Evolutionary conservation across 371 early-diverging fungal genomes (phyloP).

Genomic region (Rhizomucor miehei): DNA sequence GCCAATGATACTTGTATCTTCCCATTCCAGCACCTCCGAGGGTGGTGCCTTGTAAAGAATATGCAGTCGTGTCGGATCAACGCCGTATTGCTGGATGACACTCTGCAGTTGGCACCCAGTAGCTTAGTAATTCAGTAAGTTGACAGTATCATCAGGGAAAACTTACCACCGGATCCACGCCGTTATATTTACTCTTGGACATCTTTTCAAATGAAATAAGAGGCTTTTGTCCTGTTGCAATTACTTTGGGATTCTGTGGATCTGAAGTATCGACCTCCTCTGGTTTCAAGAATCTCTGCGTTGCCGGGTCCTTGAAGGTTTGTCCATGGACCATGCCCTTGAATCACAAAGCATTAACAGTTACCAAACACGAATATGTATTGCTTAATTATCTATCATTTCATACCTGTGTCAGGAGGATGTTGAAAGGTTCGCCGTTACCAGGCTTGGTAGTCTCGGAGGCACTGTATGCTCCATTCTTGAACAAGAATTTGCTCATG

Average conservation of each 20-base stretch:
- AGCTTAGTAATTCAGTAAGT: too few species aligned
- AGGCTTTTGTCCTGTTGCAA: slow-evolving; percentile 61
- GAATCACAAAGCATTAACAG: background rate
- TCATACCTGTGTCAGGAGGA: slow-evolving; percentile 79
- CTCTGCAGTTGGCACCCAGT: too few species aligned
- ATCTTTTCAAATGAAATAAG: slow-evolving; percentile 85
- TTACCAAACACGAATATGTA: background rate
- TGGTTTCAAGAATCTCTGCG: slow-evolving; percentile 78
- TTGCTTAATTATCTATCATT: too few species aligned
- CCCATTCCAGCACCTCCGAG: slow-evolving; percentile 89
- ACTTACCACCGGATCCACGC: slow-evolving; percentile 80
- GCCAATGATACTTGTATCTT: slow-evolving; percentile 86
- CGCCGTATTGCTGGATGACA: slow-evolving; percentile 70
- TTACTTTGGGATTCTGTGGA: slow-evolving; percentile 54
- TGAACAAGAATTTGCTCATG: slow-evolving; percentile 76
- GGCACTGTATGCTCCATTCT: slow-evolving; percentile 44
- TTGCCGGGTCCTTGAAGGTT: slow-evolving; percentile 76
- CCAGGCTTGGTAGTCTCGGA: slow-evolving; percentile 38
- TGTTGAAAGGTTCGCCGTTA: slow-evolving; percentile 82
- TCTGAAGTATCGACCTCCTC: slow-evolving; percentile 69
- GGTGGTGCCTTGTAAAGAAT: slow-evolving; percentile 92
- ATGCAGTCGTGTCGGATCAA: slow-evolving; percentile 84
- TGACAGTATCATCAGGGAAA: background rate
- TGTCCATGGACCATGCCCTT: slow-evolving; percentile 94
- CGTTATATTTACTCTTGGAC: slow-evolving; percentile 95